phyloP scores from a whole-genome alignment of 2,329 filamentous ascomycete genomes.

The Fusarium gaditjirri region DNA sequence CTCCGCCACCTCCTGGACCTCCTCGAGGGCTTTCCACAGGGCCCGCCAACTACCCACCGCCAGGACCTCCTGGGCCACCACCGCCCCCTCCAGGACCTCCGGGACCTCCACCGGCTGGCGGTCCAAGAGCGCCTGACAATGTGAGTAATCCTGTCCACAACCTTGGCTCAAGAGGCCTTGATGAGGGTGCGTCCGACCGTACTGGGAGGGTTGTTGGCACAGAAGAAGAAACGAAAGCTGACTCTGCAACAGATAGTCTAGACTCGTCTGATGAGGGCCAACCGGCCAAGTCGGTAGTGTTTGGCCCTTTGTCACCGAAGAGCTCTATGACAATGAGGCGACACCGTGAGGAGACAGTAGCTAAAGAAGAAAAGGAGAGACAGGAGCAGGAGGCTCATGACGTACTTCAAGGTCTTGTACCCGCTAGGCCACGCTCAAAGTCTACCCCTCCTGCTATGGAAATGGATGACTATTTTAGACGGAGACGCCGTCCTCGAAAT shows the following conservation, averaged over 20 bases:
- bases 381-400: conserved; percentile 31
- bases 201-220: conserved; percentile 34
- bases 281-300: conserved; percentile 56
- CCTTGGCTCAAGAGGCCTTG: conserved; percentile 42
- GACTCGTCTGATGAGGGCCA: conserved; percentile 25
- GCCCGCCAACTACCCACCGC: conserved; percentile 11
- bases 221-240: conserved; percentile 24
- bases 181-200: conserved; percentile 54
- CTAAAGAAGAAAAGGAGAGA: conserved; percentile 34
- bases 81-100: conserved; percentile 43
- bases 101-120: conserved; percentile 48
- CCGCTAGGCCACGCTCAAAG: conserved; percentile 24
- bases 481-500: conserved; percentile 33
- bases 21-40: conserved; percentile 30
- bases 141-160: conserved; percentile 55
- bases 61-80: conserved; percentile 47
- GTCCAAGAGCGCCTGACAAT: conserved; percentile 54
- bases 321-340: conserved; percentile 58
- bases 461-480: conserved; percentile 40
- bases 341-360: conserved; percentile 50
- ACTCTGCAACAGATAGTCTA: conserved; percentile 46
- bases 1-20: conserved; percentile 52
- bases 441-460: conserved; percentile 46
- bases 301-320: conserved; percentile 61
- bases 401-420: conserved; percentile 33